phyloP scores from a whole-genome alignment of 805 yeast species.

The Sungouiozyma ichnusensis region DNA sequence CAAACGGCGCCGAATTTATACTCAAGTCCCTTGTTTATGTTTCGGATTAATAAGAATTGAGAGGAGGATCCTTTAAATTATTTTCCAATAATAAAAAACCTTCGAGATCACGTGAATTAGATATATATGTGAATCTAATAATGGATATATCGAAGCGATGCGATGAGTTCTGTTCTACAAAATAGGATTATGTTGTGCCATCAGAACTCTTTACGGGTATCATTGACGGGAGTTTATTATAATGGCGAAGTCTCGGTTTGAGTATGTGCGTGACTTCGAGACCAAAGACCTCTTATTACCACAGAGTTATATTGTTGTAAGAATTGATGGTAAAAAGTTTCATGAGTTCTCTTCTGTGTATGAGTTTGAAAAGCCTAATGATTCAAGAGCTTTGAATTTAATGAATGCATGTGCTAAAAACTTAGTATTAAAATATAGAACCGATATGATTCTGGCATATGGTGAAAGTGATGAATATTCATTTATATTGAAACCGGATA shows the following conservation, averaged over 20 bases:
- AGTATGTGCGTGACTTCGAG: conserved; percentile 79
- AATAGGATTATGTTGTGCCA: neutral
- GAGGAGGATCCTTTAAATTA: neutral
- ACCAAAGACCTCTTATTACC: conserved; percentile 62
- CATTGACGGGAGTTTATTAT: neutral
- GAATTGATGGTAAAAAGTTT: conserved; percentile 91
- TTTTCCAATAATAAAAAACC: neutral
- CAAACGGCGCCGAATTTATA: too few relatives aligned
- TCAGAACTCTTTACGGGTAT: neutral
- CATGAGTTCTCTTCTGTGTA: conserved; percentile 73
- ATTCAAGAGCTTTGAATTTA: conserved; percentile 56
- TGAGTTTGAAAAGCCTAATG: conserved; percentile 81
- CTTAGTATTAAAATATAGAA: conserved; percentile 49
- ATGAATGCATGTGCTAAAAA: conserved; percentile 75
- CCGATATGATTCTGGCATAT: conserved; percentile 71
- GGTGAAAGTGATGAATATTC: conserved; percentile 96
- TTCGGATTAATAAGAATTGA: too few relatives aligned
- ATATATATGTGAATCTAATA: too few relatives aligned
- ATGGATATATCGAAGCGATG: too few relatives aligned
- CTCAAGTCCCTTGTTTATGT: too few relatives aligned
- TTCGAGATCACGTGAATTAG: neutral
- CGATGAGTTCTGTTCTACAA: neutral
- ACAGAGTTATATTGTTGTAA: conserved; percentile 67
- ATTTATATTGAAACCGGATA: conserved; percentile 54
- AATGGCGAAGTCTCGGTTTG: conserved; percentile 82